A percentile compares a stretch with the other conserved stretches of the same genome.
Conservation (phyloP, 768 basidiomycete genomes). For the Dioszegia aurantiaca region DNA sequence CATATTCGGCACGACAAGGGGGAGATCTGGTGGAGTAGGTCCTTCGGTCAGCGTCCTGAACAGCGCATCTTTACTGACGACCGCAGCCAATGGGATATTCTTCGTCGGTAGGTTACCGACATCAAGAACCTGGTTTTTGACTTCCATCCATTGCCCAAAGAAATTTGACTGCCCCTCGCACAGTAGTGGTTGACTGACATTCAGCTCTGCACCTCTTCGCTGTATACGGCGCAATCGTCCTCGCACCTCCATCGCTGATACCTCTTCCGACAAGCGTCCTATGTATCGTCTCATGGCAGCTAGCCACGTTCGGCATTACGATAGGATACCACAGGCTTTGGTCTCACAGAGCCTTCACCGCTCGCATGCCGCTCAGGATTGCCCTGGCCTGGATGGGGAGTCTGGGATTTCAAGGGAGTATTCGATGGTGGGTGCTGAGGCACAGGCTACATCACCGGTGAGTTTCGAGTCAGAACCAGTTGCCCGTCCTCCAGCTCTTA, state of each 20-base stretch:
- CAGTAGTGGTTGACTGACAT: background rate
- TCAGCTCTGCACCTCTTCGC: conserved; percentile 62
- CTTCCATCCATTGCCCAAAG: no score
- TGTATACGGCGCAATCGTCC: conserved; percentile 57
- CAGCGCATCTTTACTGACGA: background rate
- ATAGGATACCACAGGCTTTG: conserved; percentile 76
- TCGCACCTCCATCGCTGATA: conserved; percentile 56
- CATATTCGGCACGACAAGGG: conserved; percentile 8
- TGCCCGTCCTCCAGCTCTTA: no score
- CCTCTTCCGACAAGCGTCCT: conserved; percentile 58
- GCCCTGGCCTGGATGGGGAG: conserved; percentile 66
- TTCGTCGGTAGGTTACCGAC: conserved; percentile 29
- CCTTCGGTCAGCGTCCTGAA: background rate
- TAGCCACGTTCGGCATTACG: conserved; percentile 60
- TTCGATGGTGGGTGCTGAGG: conserved; percentile 67
- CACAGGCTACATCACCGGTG: conserved; percentile 69
- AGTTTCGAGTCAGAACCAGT: no score
- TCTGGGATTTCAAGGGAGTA: conserved; percentile 74
- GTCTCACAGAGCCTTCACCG: conserved; percentile 69
- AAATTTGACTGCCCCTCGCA: no score
- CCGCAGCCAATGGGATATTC: conserved; percentile 35
- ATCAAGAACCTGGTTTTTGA: no score
- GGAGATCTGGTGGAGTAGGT: conserved; percentile 47
- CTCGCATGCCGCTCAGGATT: conserved; percentile 59
- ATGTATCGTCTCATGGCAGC: conserved; percentile 65